These are phyloP conservation scores for Trichoderma gamsii DNA, from an alignment of 495 filamentous ascomycete genomes.

Conservation along the genomic window DNA sequence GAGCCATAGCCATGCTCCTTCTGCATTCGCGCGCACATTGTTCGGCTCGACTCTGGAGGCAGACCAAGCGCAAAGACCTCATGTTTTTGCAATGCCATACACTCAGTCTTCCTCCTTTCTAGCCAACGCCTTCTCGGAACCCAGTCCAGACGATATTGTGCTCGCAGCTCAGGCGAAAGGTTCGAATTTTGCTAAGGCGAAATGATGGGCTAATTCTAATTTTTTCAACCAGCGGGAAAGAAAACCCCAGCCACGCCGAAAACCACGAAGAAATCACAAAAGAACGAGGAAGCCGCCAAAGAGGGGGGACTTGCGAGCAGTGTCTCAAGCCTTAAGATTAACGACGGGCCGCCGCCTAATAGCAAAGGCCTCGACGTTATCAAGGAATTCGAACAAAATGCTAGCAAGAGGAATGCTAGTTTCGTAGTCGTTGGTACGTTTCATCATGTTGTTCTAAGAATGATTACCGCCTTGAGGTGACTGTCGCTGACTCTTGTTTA, in stretches of 20 bases:
- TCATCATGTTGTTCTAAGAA: not conserved
- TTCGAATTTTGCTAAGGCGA: slow-evolving; percentile 49
- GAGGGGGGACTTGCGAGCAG: slow-evolving; percentile 31
- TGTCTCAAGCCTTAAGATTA: slow-evolving; percentile 56
- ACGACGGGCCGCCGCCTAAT: slow-evolving; percentile 65
- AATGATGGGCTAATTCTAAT: slow-evolving; percentile 37
- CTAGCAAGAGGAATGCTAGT: slow-evolving; percentile 74
- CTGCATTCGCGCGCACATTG: slow-evolving; percentile 64
- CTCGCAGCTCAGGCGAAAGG: slow-evolving; percentile 84
- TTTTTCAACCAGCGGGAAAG: slow-evolving; percentile 38
- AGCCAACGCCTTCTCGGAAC: slow-evolving; percentile 68
- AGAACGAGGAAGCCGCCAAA: slow-evolving; percentile 25
- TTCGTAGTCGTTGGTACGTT: slow-evolving; percentile 88
- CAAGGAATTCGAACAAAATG: slow-evolving; percentile 68
- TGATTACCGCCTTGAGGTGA: not conserved
- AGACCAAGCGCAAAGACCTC: slow-evolving; percentile 32
- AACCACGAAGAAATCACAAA: slow-evolving; percentile 29
- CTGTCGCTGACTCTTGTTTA: slow-evolving; percentile 26
- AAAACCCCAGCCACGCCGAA: slow-evolving; percentile 31
- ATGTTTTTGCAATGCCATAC: slow-evolving; percentile 48
- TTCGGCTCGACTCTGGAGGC: slow-evolving; percentile 40
- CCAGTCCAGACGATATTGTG: slow-evolving; percentile 92
- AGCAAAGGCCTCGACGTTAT: slow-evolving; percentile 85
- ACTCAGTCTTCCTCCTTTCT: slow-evolving; percentile 32
- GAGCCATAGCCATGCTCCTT: slow-evolving; percentile 38